Conservation (phyloP, 441 rosid genomes). For the Populus tomentosa region DNA sequence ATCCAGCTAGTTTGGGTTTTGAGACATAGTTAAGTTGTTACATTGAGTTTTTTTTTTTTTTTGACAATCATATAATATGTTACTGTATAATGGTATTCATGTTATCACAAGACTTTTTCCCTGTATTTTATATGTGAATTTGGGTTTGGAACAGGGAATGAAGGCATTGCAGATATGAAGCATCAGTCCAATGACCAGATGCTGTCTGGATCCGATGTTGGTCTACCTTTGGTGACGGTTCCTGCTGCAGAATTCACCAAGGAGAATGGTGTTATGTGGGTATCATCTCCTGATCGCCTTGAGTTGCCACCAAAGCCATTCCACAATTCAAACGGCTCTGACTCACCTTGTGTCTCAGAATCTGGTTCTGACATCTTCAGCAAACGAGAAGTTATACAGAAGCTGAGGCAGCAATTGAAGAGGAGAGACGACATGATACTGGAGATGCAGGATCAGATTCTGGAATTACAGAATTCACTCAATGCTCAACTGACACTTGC, state of each 20-base stretch:
- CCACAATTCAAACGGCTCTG: conserved; percentile 83
- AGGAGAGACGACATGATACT: conserved; percentile 91
- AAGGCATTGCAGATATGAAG: conserved; percentile 41
- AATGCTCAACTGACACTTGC: conserved; percentile 61
- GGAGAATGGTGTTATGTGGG: conserved; percentile 80
- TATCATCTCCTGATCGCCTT: conserved; percentile 78
- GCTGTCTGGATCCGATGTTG: conserved; percentile 42
- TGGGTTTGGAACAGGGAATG: conserved; percentile 43
- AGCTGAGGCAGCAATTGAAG: conserved; percentile 92
- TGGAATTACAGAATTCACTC: conserved; percentile 72
- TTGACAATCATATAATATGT: neutral
- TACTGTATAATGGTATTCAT: neutral
- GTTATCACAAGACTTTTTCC: neutral
- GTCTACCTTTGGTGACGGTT: conserved; percentile 72
- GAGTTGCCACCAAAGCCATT: conserved; percentile 85
- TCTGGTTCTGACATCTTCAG: conserved; percentile 91
- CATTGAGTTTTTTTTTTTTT: neutral
- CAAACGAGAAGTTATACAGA: conserved; percentile 91
- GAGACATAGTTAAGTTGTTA: neutral
- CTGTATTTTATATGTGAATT: conserved; percentile 18
- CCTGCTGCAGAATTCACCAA: conserved; percentile 53
- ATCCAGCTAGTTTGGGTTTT: neutral
- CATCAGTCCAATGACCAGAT: conserved; percentile 40
- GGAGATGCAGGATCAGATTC: conserved; percentile 95
- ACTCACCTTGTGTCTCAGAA: conserved; percentile 94